These are phyloP conservation scores for Microdochium trichocladiopsis DNA, from an alignment of 2,329 filamentous ascomycete genomes.

Conservation along the genomic window DNA sequence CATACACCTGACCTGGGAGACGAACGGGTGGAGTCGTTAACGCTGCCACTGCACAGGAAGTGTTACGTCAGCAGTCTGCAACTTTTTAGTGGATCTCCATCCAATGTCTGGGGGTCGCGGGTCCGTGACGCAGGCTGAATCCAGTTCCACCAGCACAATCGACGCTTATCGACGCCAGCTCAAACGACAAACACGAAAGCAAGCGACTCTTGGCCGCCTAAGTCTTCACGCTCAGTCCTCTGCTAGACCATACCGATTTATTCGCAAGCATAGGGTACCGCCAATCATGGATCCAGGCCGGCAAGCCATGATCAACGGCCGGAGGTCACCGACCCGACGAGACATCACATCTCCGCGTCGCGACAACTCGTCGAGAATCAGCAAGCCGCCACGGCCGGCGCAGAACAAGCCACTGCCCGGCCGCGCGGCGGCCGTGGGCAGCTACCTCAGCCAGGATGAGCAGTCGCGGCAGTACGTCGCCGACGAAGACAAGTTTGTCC, in stretches of 20 bases:
- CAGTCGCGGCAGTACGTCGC: slow-evolving; percentile 80
- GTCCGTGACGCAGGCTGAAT: background rate
- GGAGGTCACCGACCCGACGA: background rate
- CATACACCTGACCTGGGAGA: too few species aligned
- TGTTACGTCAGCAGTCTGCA: background rate
- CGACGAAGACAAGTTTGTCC: slow-evolving; percentile 90
- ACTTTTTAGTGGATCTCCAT: background rate
- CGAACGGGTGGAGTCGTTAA: too few species aligned
- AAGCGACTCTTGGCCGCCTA: too few species aligned
- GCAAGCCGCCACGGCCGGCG: background rate
- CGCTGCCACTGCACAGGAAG: too few species aligned
- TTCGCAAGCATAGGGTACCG: background rate
- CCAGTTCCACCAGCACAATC: background rate
- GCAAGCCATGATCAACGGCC: slow-evolving; percentile 1
- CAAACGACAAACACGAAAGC: background rate
- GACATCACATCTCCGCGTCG: background rate
- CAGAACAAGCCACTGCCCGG: background rate
- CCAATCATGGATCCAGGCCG: background rate
- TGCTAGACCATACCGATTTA: background rate
- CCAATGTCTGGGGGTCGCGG: background rate
- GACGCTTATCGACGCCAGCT: background rate
- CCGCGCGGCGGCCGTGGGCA: background rate
- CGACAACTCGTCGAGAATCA: background rate
- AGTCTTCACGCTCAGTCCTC: too few species aligned
- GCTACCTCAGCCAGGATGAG: slow-evolving; percentile 64